Percentiles rank a stretch among this genome's conserved stretches.
Evolutionary conservation across 2,329 filamentous ascomycete genomes (phyloP).

Genomic region (Zasmidium cellare): DNA sequence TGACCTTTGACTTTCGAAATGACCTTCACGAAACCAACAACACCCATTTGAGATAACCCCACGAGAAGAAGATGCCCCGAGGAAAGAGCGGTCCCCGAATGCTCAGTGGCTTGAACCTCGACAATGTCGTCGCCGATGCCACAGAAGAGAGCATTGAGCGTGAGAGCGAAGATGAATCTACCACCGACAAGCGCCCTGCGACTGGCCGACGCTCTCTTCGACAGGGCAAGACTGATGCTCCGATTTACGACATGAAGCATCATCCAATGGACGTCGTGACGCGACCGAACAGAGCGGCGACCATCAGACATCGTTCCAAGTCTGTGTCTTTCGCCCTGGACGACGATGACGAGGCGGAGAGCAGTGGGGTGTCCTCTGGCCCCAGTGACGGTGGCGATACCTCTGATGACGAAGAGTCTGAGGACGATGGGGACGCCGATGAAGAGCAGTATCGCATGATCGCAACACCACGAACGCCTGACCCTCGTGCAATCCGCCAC

Average conservation of each 20-base stretch:
- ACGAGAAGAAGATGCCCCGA: not conserved
- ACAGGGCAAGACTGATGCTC: slow-evolving; percentile 12
- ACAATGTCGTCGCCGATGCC: slow-evolving; percentile 10
- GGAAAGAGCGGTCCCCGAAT: not conserved
- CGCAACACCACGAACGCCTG: slow-evolving; percentile 13
- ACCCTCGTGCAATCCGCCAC: slow-evolving; percentile 25
- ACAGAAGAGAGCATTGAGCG: slow-evolving; percentile 8
- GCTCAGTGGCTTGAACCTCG: slow-evolving; percentile 16
- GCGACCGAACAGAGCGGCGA: slow-evolving; percentile 16
- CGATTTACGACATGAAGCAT: slow-evolving; percentile 23
- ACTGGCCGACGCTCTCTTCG: slow-evolving; percentile 20
- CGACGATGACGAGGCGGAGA: slow-evolving; percentile 9
- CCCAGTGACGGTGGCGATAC: not conserved
- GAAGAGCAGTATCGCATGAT: not conserved
- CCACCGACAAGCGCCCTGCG: not conserved
- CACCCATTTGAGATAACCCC: not conserved
- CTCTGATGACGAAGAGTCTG: not conserved
- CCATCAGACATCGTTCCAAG: slow-evolving; percentile 12
- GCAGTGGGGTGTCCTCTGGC: not conserved
- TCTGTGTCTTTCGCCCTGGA: slow-evolving; percentile 8
- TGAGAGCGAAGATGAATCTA: slow-evolving; percentile 2
- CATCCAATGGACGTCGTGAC: slow-evolving; percentile 31
- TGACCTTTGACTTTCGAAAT: not conserved
- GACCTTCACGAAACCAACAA: too few species aligned
- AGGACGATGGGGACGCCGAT: not conserved